Conservation (phyloP, 495 filamentous ascomycete species). For the Letharia columbiana region DNA sequence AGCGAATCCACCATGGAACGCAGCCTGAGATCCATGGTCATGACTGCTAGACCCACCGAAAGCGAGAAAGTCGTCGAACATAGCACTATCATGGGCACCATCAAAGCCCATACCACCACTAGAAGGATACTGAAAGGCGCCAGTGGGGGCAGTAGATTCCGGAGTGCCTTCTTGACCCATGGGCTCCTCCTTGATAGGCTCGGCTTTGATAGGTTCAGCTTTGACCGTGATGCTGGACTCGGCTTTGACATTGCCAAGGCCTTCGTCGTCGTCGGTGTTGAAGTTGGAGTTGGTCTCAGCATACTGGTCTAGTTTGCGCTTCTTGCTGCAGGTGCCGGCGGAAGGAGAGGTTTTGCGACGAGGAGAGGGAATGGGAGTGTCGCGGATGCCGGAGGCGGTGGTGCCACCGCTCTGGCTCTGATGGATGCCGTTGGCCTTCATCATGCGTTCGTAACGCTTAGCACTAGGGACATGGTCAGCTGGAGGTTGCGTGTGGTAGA, state of each 20-base stretch:
- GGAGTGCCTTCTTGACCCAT: background rate
- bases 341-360: constrained; percentile 21
- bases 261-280: constrained; percentile 33
- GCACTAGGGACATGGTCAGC: constrained; percentile 33
- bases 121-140: background rate
- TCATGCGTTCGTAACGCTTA: constrained; percentile 57
- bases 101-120: constrained; percentile 1
- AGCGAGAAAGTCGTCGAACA: constrained; percentile 7
- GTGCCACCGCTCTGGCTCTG: constrained; percentile 10
- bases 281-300: constrained; percentile 21
- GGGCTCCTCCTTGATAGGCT: constrained; percentile 12
- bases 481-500: background rate
- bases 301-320: constrained; percentile 32
- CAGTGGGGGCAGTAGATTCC: background rate
- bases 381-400: background rate
- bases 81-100: background rate
- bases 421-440: constrained; percentile 47
- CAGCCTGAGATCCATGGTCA: background rate
- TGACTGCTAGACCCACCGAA: background rate
- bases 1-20: background rate
- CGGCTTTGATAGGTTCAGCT: background rate
- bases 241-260: constrained; percentile 29
- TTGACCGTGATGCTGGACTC: constrained; percentile 22
- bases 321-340: constrained; percentile 27
- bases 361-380: background rate